These are phyloP conservation scores for Dactylonectria estremocensis DNA, from an alignment of 2,329 filamentous ascomycete species.

Conservation along the genomic window DNA sequence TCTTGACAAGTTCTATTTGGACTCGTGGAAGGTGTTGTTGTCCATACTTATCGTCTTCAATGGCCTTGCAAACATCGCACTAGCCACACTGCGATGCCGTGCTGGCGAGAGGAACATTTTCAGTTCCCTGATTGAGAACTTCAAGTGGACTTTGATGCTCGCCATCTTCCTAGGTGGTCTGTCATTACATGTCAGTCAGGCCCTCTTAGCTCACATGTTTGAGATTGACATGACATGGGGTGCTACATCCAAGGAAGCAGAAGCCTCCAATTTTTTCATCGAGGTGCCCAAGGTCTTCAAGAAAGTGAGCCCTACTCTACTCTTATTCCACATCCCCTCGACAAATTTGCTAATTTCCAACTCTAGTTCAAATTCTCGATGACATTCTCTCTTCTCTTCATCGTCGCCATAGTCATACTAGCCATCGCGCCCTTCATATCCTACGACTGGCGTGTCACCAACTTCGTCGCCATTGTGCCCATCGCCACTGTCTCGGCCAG, in stretches of 20 bases:
- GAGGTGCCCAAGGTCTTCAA: conserved; percentile 85
- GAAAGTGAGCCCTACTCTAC: conserved; percentile 72
- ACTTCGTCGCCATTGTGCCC: conserved; percentile 83
- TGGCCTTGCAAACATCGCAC: conserved; percentile 79
- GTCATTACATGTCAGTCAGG: conserved; percentile 85
- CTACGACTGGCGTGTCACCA: conserved; percentile 75
- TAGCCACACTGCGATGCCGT: conserved; percentile 82
- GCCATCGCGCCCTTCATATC: conserved; percentile 76
- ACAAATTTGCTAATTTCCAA: conserved; percentile 36
- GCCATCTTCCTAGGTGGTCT: conserved; percentile 88
- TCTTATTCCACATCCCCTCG: conserved; percentile 42
- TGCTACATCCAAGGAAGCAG: conserved; percentile 85
- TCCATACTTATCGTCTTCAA: conserved; percentile 86
- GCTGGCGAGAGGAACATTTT: conserved; percentile 75
- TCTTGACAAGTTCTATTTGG: conserved; percentile 85
- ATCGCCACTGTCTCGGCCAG: conserved; percentile 80
- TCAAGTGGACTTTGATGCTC: conserved; percentile 82
- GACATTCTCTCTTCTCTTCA: conserved; percentile 71
- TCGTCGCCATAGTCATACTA: conserved; percentile 75
- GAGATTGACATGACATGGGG: conserved; percentile 91
- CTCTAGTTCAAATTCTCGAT: conserved; percentile 80
- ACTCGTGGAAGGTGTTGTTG: conserved; percentile 86
- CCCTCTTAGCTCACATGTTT: conserved; percentile 86
- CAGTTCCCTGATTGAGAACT: conserved; percentile 72
- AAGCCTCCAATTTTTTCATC: conserved; percentile 87